phyloP scores from a whole-genome alignment of 148 eudicot genomes.

The Amaranthus hypochondriacus region DNA sequence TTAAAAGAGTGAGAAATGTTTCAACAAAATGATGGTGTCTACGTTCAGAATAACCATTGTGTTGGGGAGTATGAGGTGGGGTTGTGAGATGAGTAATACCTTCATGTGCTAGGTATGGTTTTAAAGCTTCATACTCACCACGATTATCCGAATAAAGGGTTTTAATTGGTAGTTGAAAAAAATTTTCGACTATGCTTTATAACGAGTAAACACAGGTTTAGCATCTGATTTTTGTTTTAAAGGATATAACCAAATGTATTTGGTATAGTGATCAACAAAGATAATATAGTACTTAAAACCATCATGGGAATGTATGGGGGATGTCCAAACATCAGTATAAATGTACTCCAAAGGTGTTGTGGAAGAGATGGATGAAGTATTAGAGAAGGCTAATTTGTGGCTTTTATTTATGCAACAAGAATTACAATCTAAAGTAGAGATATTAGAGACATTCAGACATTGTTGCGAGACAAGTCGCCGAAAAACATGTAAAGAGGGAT shows the following conservation, averaged over 20 bases:
- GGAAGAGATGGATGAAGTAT: not conserved
- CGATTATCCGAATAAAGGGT: constrained; percentile 8
- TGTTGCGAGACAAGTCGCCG: not conserved
- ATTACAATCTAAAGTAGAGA: not conserved
- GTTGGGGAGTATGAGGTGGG: too few species aligned
- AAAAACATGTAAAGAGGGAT: too few species aligned
- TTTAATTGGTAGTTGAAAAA: not conserved
- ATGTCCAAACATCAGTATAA: too few species aligned
- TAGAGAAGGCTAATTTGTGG: not conserved
- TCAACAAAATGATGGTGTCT: too few species aligned
- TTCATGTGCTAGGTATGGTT: too few species aligned
- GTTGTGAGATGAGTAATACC: too few species aligned
- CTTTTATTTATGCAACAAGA: not conserved
- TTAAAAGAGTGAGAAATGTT: too few species aligned
- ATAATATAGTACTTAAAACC: constrained; percentile 7
- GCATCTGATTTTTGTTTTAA: constrained; percentile 2
- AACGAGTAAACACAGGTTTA: not conserved
- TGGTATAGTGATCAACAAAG: constrained; percentile 12
- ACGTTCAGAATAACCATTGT: too few species aligned
- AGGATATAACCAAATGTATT: constrained; percentile 13
- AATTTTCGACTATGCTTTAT: not conserved
- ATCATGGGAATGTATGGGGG: constrained; percentile 1
- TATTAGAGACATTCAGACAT: not conserved
- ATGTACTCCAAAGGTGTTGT: not conserved
- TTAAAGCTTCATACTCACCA: not conserved